A percentile compares a stretch with the other conserved stretches of the same genome.
phyloP scores from a whole-genome alignment of 2,329 filamentous ascomycete genomes.

The Leptodontidium sp. region DNA sequence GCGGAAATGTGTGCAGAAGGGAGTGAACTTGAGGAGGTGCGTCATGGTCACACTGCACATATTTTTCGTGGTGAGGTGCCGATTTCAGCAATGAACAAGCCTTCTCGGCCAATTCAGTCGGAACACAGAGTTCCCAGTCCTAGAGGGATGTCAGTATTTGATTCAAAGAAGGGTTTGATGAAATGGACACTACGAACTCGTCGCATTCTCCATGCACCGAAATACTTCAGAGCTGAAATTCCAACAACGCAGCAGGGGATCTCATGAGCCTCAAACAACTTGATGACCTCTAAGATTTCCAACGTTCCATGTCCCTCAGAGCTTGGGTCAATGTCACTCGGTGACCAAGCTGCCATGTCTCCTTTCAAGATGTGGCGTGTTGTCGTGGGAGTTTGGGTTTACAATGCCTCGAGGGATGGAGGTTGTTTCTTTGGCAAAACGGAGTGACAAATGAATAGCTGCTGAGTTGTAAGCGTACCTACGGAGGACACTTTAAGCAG shows the following conservation, averaged over 20 bases:
- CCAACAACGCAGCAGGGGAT: neutral
- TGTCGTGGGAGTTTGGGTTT: too few relatives aligned
- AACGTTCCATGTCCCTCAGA: neutral
- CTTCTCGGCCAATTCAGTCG: neutral
- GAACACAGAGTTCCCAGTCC: neutral
- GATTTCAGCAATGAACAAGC: neutral
- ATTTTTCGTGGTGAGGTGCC: neutral
- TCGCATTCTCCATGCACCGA: neutral
- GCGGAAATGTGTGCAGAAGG: constrained; percentile 39
- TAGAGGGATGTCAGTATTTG: neutral
- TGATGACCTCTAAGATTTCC: neutral
- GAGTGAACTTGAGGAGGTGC: neutral
- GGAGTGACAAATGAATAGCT: too few relatives aligned
- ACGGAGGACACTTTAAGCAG: too few relatives aligned
- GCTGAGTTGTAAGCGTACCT: too few relatives aligned
- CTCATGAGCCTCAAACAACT: neutral
- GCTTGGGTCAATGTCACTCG: neutral
- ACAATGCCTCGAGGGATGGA: too few relatives aligned
- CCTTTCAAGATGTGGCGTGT: too few relatives aligned
- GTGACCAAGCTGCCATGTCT: neutral
- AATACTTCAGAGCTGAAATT: neutral
- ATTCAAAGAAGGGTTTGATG: too few relatives aligned
- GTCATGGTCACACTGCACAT: neutral
- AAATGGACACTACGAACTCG: neutral
- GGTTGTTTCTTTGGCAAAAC: too few relatives aligned